These are phyloP conservation scores for Blastobotrys proliferans DNA, from an alignment of 1,139 yeast species.

Conservation along the genomic window DNA sequence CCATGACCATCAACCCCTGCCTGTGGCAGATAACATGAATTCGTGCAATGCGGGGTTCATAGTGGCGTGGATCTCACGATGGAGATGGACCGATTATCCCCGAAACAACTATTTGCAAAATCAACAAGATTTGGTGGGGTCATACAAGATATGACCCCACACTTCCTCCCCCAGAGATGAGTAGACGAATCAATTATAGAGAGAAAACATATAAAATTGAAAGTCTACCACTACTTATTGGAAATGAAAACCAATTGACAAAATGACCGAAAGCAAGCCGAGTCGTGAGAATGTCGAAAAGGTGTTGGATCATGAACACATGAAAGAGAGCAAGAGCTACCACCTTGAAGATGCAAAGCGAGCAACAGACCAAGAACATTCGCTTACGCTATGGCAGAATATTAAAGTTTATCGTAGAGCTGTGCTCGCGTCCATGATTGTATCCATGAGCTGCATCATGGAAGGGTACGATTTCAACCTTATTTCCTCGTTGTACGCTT, in stretches of 20 bases:
- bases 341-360: slow-evolving; percentile 7
- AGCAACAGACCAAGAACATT: slow-evolving; percentile 34
- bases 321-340: background rate
- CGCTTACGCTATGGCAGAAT: slow-evolving; percentile 43
- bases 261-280: background rate
- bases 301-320: background rate
- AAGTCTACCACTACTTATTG: background rate
- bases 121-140: background rate
- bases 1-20: too few relatives aligned
- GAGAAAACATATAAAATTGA: too few relatives aligned
- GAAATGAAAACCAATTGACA: background rate
- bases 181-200: too few relatives aligned
- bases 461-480: slow-evolving; percentile 45
- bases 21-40: too few relatives aligned
- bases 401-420: slow-evolving; percentile 39
- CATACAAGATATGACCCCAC: background rate
- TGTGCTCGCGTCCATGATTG: slow-evolving; percentile 41
- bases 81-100: background rate
- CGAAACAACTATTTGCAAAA: background rate
- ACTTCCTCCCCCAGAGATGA: background rate
- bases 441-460: slow-evolving; percentile 43
- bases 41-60: too few relatives aligned
- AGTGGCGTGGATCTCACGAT: too few relatives aligned
- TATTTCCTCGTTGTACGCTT: slow-evolving; percentile 40
- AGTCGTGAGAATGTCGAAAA: background rate